These are phyloP conservation scores for Solanum neorickii DNA, from an alignment of 257 asterid species.

Conservation along the genomic window DNA sequence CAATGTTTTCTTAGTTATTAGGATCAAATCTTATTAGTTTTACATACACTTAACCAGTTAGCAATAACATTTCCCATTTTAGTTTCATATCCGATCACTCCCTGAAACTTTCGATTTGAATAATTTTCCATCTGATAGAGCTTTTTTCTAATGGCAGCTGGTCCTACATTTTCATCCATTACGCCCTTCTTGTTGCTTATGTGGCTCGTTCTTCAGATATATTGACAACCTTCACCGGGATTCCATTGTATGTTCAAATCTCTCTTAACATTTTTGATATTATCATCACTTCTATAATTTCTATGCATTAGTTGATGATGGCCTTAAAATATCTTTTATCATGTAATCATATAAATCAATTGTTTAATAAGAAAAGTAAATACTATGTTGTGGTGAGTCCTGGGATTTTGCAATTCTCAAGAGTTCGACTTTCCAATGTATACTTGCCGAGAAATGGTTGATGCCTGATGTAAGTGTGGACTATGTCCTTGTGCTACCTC, in stretches of 20 bases:
- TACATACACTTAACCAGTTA: not conserved
- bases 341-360: not conserved
- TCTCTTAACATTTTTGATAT: not conserved
- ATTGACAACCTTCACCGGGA: slow-evolving; percentile 64
- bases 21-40: not conserved
- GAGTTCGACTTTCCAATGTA: not conserved
- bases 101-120: not conserved
- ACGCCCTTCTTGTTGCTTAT: slow-evolving; percentile 91
- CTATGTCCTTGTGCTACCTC: not conserved
- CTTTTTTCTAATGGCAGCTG: slow-evolving; percentile 55
- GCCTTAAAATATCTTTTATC: not conserved
- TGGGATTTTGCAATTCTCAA: not conserved
- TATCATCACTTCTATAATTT: not conserved
- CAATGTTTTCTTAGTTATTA: not conserved
- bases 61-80: not conserved
- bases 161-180: slow-evolving; percentile 89
- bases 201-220: slow-evolving; percentile 94
- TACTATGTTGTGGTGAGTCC: not conserved
- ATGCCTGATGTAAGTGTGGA: not conserved
- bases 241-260: slow-evolving; percentile 49
- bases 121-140: slow-evolving; percentile 8
- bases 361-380: not conserved
- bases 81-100: not conserved
- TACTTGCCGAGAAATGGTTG: not conserved
- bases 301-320: not conserved